Evolutionary conservation across 306 rosid species (phyloP).

Genomic region (Rosa multiflora): DNA sequence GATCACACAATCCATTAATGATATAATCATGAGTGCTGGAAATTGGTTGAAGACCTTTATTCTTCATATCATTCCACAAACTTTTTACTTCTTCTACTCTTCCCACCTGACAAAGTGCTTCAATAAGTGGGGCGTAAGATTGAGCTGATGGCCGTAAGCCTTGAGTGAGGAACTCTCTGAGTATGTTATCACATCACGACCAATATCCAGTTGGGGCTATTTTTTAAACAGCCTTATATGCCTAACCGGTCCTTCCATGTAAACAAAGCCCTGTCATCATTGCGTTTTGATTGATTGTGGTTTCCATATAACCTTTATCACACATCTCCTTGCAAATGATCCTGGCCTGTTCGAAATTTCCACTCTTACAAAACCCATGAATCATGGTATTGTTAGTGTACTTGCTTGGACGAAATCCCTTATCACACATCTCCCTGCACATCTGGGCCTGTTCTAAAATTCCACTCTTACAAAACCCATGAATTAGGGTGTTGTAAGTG

Average conservation of each 20-base stretch:
- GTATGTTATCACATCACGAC: not conserved
- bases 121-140: slow-evolving; percentile 42
- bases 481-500: slow-evolving; percentile 55
- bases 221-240: too few relatives aligned
- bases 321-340: slow-evolving; percentile 51
- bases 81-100: slow-evolving; percentile 41
- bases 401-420: slow-evolving; percentile 62
- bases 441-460: too few relatives aligned
- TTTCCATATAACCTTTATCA: too few relatives aligned
- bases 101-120: slow-evolving; percentile 47
- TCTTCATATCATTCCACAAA: slow-evolving; percentile 55
- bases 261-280: too few relatives aligned
- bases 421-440: slow-evolving; percentile 72
- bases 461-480: slow-evolving; percentile 48
- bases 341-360: too few relatives aligned
- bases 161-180: not conserved
- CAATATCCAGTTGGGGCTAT: too few relatives aligned
- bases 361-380: slow-evolving; percentile 48
- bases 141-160: slow-evolving; percentile 54
- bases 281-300: too few relatives aligned
- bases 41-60: slow-evolving; percentile 44
- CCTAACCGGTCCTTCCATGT: too few relatives aligned
- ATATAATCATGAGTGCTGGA: slow-evolving; percentile 37
- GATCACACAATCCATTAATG: slow-evolving; percentile 44
- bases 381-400: slow-evolving; percentile 54